Base-by-base conservation (phyloP, 192 early-diverging fungal genomes). In the Entophlyctis helioformis region DNA sequence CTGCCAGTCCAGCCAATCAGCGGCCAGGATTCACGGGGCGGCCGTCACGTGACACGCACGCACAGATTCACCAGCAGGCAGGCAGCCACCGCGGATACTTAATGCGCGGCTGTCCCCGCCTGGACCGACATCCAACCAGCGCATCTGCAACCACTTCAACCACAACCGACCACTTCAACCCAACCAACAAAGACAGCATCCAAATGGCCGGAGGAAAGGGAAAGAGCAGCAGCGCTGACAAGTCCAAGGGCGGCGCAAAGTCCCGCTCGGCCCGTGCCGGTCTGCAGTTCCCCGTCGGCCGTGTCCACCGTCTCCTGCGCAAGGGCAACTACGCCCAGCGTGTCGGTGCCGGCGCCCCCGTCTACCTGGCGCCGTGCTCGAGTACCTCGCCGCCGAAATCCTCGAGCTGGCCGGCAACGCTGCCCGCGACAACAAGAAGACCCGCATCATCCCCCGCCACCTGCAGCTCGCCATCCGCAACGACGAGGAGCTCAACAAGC, bases 401-500 rank as follows among this genome's bases (percentile, higher is more conserved):
- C 69, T 93, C 25, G 90, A 93, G 63, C 74, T 93, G 50, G 87
- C 89, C 37, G 89, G 89, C 19, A 92, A 92, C 64, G 89, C 89
- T 3, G 82, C 87, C 33, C 87, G 85, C 54, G 89, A 92, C 48
- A 60, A 89, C 19, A 89, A 89, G 56, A 83, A 86, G 37, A 92
- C 89, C 66, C 72, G 89, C 46, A 92, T 92, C 48, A 85, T 81
- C 21, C 89, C 89, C 24, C 67, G 89, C 48, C 89, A 92, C 59
- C 56, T 92, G 58, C 89, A 92, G 58, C 62, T 92, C 13, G 89
- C 89, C 39, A 92, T 92, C 56, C 78, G 89, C 37, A 86, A 86
- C 40, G 89, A 92, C 60, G 89, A 92, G 58, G 89, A 92, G 57
- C 71, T 92, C 46, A 86, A 92, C 54, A 62, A 80, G 34, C 68